A percentile compares a stretch with the other conserved stretches of the same genome.
These are phyloP conservation scores for Petunia secreta DNA, from an alignment of 257 asterid genomes.

Conservation along the genomic window DNA sequence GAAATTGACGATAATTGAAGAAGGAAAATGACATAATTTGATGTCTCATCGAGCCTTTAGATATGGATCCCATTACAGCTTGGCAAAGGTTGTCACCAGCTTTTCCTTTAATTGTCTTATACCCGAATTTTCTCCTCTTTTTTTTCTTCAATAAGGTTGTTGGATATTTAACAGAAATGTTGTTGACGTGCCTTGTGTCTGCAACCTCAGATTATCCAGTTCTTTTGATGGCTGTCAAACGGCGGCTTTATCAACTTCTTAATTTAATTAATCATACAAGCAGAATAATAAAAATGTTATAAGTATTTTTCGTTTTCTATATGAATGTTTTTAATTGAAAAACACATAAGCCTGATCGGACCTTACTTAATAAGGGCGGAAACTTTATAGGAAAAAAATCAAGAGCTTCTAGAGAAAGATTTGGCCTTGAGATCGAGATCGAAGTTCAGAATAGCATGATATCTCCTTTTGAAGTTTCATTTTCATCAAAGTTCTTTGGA, in stretches of 20 bases:
- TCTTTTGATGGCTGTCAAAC: background rate
- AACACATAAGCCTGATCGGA: no score
- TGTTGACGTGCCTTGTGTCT: background rate
- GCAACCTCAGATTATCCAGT: background rate
- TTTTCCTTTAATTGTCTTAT: background rate
- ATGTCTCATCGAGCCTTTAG: background rate
- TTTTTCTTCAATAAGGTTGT: background rate
- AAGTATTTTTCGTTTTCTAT: rapidly evolving
- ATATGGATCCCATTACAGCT: conserved; percentile 21
- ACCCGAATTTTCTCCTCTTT: background rate
- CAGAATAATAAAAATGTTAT: no score
- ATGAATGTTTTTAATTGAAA: no score
- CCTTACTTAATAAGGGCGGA: no score
- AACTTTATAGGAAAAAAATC: no score
- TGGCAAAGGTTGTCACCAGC: background rate
- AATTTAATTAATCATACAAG: background rate
- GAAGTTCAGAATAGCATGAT: no score
- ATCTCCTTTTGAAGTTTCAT: no score
- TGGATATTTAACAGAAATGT: background rate
- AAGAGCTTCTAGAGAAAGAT: no score
- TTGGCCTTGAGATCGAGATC: no score
- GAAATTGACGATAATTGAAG: background rate
- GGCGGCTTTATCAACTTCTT: background rate
- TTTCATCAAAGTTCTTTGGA: no score
- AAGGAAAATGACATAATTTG: background rate